Evolutionary conservation across 2,329 filamentous ascomycete species (phyloP), one percentile per base, ranked within the genome.

Genomic region (Malbranchea zuffiana): DNA sequence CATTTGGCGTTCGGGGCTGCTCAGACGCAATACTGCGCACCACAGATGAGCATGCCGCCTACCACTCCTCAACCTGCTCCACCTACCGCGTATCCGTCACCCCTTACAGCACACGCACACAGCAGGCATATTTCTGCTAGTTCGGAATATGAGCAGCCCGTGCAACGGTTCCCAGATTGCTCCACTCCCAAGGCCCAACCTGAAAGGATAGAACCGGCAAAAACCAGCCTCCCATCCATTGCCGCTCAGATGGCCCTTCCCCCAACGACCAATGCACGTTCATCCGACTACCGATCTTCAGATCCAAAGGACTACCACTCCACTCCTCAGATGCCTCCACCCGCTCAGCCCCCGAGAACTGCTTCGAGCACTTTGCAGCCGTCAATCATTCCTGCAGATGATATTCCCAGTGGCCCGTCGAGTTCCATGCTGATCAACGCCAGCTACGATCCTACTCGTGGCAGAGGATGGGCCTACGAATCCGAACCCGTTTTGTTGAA

Each of bases 61-160:
- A 63, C 7, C 60, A 62, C n/a, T 59, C 65, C 2, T 65, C 67
- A 3, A 51, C 59, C 61, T n/a, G 59, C 64, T 2, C 66, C 65
- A 13, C 47, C 55, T 3, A 38, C 50, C 3, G 57, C 50, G 16
- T 43, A 50, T 15, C 55, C 59, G 40, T 59, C 58, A n/a, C 53
- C 60, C 18, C 58, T 56, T 24, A 45, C 51, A 3, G 45, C 42
- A n/a, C 56, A 59, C 40, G 46, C 54, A 6, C 55, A 60, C 34
- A 42, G 50, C 8, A 48, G 59, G 21, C 52, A 57, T 25, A 40
- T 49, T 6, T 62, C 58, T 3, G 50, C 35, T n/a, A 33, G 45
- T 17, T 50, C 52, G 1, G 58, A 61, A 17, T 54, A 57, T 26
- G 59, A 62, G 13, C 19, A 47, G 1, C 36, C 44, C 13, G 18